These are phyloP conservation scores for Alternaria sp. DNA, from an alignment of 2,329 filamentous ascomycete genomes.

Conservation along the genomic window DNA sequence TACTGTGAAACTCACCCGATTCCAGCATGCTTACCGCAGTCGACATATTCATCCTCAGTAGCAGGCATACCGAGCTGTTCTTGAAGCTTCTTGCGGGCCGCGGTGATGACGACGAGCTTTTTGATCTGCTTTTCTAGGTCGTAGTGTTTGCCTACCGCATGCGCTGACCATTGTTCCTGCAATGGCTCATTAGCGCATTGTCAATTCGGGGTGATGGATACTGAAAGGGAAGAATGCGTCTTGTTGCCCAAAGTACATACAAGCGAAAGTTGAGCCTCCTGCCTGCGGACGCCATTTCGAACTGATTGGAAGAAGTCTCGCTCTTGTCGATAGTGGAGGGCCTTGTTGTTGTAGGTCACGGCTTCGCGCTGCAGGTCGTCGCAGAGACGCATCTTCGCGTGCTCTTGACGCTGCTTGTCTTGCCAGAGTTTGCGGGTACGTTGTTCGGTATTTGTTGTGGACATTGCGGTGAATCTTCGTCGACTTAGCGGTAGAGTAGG, in stretches of 20 bases:
- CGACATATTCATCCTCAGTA: not conserved
- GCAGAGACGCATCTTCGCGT: not conserved
- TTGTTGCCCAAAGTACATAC: not conserved
- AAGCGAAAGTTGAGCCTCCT: not conserved
- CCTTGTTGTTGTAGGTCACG: not conserved
- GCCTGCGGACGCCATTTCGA: not conserved
- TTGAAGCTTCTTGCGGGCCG: not conserved
- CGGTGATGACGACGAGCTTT: not conserved
- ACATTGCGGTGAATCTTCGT: not conserved
- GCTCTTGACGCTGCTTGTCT: not conserved
- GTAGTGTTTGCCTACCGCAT: not conserved
- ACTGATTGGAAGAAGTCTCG: not conserved
- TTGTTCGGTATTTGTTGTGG: not conserved
- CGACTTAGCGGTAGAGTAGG: not conserved
- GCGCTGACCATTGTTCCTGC: not conserved
- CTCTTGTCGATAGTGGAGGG: not conserved
- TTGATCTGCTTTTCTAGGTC: not conserved
- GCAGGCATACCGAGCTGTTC: not conserved
- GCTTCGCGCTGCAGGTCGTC: not conserved
- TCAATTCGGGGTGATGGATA: not conserved
- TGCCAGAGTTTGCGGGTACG: not conserved
- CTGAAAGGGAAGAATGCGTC: not conserved
- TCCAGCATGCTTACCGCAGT: not conserved
- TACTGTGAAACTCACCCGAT: not conserved
- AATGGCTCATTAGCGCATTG: not conserved